Evolutionary conservation across 768 basidiomycete genomes (phyloP).

Genomic region (Mycena polygramma): DNA sequence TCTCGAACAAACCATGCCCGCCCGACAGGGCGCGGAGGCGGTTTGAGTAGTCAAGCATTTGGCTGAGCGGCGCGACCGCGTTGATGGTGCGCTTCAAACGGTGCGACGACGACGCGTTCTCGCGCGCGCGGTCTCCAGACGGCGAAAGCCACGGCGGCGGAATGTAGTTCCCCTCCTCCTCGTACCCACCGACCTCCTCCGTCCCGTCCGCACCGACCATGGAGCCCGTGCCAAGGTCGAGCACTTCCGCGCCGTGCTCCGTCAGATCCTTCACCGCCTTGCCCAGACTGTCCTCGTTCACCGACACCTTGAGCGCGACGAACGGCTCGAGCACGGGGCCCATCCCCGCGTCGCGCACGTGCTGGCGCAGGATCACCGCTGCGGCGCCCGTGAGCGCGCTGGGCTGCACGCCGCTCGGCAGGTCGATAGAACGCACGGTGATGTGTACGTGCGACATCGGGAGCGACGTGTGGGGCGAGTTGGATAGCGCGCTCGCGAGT

Average conservation of each 20-base stretch:
- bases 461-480: constrained; percentile 83
- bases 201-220: constrained; percentile 48
- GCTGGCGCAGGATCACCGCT: constrained; percentile 72
- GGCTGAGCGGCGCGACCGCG: constrained; percentile 83
- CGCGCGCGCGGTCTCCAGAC: constrained; percentile 56
- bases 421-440: constrained; percentile 59
- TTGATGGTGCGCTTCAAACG: constrained; percentile 74
- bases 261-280: constrained; percentile 88
- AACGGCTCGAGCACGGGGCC: constrained; percentile 88
- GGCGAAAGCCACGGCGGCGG: constrained; percentile 85
- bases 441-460: constrained; percentile 76
- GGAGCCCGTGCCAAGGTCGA: constrained; percentile 71
- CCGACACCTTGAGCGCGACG: constrained; percentile 74
- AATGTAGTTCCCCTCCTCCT: constrained; percentile 77
- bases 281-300: constrained; percentile 77
- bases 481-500: constrained; percentile 77
- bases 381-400: constrained; percentile 75
- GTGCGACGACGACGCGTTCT: constrained; percentile 48
- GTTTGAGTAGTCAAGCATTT: constrained; percentile 84
- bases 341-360: constrained; percentile 71
- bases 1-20: constrained; percentile 86
- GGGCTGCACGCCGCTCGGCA: constrained; percentile 58
- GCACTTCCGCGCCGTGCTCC: constrained; percentile 84
- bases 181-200: constrained; percentile 60
- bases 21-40: constrained; percentile 85